phyloP scores from a whole-genome alignment of 768 basidiomycete species.

The Pisolithus albus region DNA sequence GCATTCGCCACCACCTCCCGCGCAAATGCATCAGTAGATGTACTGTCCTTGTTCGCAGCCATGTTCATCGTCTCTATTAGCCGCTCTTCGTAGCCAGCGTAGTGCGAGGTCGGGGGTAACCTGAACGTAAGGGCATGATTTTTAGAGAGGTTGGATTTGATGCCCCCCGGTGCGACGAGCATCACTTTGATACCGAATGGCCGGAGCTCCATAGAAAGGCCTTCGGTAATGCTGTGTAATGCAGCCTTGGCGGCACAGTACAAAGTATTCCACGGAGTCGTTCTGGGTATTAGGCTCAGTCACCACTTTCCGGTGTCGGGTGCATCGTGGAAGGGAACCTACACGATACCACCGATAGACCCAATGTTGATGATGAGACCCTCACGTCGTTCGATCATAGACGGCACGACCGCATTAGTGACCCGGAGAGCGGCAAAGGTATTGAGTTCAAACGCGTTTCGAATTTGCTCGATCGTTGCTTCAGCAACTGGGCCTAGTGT shows the following conservation, averaged over 20 bases:
- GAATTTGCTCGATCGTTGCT: too few species aligned
- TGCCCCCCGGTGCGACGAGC: too few species aligned
- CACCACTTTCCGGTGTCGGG: too few species aligned
- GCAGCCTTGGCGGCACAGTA: conserved; percentile 26
- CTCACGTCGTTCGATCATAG: conserved; percentile 46
- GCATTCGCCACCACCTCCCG: conserved; percentile 42
- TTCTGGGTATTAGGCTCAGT: too few species aligned
- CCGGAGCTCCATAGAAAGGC: conserved; percentile 65
- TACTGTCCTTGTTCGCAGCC: conserved; percentile 45
- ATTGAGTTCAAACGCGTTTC: conserved; percentile 55
- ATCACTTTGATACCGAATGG: conserved; percentile 49
- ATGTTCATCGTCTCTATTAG: conserved; percentile 48
- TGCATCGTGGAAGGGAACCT: too few species aligned
- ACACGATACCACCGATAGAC: too few species aligned
- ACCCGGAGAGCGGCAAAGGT: conserved; percentile 54
- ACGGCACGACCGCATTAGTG: conserved; percentile 55
- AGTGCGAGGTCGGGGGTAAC: conserved; percentile 49
- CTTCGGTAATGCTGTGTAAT: conserved; percentile 52
- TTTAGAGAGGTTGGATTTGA: conserved; percentile 49
- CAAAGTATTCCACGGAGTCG: conserved; percentile 50
- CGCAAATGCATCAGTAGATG: conserved; percentile 49
- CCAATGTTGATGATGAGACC: too few species aligned
- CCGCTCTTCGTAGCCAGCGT: conserved; percentile 44
- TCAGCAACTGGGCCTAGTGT: too few species aligned
- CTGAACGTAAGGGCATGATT: conserved; percentile 31